These are phyloP conservation scores for Aspergillus sparsus DNA, from an alignment of 495 filamentous ascomycete genomes.

Conservation along the genomic window DNA sequence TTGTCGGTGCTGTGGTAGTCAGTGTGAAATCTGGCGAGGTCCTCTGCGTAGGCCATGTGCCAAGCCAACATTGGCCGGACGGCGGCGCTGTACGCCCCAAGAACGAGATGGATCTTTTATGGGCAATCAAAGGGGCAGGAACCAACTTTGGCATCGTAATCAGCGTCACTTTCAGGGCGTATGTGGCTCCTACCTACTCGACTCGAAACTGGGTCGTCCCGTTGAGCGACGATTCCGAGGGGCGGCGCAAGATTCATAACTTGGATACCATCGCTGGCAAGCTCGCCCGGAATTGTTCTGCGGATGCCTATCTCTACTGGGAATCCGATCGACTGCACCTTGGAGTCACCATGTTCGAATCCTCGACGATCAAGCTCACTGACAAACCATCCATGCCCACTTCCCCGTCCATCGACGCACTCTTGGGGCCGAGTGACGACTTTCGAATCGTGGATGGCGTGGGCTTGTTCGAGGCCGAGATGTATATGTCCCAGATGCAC, in stretches of 20 bases:
- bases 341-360: conserved; percentile 57
- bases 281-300: conserved; percentile 49
- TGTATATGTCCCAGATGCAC: conserved; percentile 64
- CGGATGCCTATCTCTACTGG: conserved; percentile 61
- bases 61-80: conserved; percentile 49
- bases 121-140: conserved; percentile 62
- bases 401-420: conserved; percentile 10
- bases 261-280: conserved; percentile 49
- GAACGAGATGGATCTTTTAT: conserved; percentile 57
- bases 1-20: conserved; percentile 61
- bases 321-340: conserved; percentile 50
- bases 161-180: conserved; percentile 58
- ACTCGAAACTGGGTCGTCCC: conserved; percentile 55
- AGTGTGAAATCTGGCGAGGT: conserved; percentile 53
- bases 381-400: conserved; percentile 18
- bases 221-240: conserved; percentile 41
- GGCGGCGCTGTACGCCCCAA: conserved; percentile 46
- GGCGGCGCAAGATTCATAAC: conserved; percentile 37
- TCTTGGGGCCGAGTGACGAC: conserved; percentile 40
- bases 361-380: conserved; percentile 18
- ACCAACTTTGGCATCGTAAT: conserved; percentile 66
- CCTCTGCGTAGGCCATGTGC: conserved; percentile 54
- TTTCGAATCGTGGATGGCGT: conserved; percentile 47
- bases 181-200: conserved; percentile 42
- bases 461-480: conserved; percentile 58